Base-by-base conservation (phyloP, 148 eudicot species). In the Heliamphora exappendiculata region DNA sequence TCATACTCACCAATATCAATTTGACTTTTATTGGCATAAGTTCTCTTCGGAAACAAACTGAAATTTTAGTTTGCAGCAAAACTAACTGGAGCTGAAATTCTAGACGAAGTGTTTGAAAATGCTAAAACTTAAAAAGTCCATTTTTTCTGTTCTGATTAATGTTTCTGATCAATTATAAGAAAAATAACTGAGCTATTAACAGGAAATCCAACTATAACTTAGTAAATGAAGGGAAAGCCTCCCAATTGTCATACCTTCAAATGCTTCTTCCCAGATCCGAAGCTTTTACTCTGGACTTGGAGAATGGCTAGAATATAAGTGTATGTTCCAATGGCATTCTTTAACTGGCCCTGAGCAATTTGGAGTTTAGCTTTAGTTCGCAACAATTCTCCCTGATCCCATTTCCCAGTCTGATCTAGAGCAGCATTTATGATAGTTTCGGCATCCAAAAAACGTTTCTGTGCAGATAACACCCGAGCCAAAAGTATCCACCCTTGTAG, bases 321-420 rank as follows among this genome's bases (percentile, higher is more conserved):
- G 74, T 91, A 89, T 20, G 91, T 91, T 78, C 83, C 82, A 70
- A 84, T 77, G 51, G 91, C 92, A 66, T 82, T 74, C 65, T 83
- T 86, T 67, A 82, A 66, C 70, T 77, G 81, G 76, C 90, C 96
- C 76, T 86, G 96, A 45, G 90, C 88, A 84, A 87, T 72, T 82
- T 86, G 92, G 57, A 91, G 81, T 84, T 86, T 89, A 53, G 96
- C 92, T 84, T 91, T 91, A 50, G 88, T 82, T 84, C 82, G 85
- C 80, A 91, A 75, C 55, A 91, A 84, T 71, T 81, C 84, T 47
- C 88, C 90, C 50, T 85, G 92, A 74, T 86, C 88, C 90, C 91
- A 81, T 69, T 82, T 78, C 73, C 84, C 87, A 34, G 87, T 91
- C 84, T 91, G 92, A 63, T 89, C 90, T 59, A 91, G 73, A 83